These are phyloP conservation scores for Leishmania guyanensis DNA, from an alignment of 208 protist genomes.

Conservation along the genomic window DNA sequence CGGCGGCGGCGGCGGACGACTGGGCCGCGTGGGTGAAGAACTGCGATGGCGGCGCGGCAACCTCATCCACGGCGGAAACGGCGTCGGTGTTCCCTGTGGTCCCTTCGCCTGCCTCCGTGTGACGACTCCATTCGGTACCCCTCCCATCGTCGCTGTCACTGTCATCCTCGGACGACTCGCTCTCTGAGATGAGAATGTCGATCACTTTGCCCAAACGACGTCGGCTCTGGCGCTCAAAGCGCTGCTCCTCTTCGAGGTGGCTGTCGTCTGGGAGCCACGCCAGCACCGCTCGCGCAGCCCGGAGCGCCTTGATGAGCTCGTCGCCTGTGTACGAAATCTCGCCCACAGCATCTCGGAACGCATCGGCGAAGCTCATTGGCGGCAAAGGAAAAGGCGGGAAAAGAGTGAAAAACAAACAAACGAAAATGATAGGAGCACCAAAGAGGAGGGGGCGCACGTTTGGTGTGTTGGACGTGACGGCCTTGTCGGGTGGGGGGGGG, in stretches of 20 bases:
- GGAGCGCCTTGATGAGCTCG: background rate
- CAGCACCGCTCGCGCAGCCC: background rate
- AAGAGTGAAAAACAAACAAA: background rate
- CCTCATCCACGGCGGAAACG: background rate
- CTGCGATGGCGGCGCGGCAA: background rate
- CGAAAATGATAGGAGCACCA: background rate
- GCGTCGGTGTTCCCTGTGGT: background rate
- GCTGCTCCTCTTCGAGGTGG: conserved; percentile 1
- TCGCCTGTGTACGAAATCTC: background rate
- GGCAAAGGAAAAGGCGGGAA: background rate
- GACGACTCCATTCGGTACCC: background rate
- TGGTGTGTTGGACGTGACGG: background rate
- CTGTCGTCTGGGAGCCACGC: conserved; percentile 8
- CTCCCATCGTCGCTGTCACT: background rate
- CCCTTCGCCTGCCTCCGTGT: background rate
- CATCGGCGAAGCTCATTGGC: background rate
- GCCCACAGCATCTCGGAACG: conserved; percentile 2
- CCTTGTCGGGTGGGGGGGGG: background rate
- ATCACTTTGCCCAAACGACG: conserved; percentile 7
- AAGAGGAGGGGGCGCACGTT: background rate
- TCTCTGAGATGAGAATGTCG: conserved; percentile 5
- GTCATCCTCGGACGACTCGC: background rate
- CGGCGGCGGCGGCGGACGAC: background rate
- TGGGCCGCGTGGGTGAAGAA: background rate
- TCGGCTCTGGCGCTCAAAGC: conserved; percentile 7